Evolutionary conservation across 1,284 basidiomycete species (phyloP).

Genomic region (Leccinum solheimii): DNA sequence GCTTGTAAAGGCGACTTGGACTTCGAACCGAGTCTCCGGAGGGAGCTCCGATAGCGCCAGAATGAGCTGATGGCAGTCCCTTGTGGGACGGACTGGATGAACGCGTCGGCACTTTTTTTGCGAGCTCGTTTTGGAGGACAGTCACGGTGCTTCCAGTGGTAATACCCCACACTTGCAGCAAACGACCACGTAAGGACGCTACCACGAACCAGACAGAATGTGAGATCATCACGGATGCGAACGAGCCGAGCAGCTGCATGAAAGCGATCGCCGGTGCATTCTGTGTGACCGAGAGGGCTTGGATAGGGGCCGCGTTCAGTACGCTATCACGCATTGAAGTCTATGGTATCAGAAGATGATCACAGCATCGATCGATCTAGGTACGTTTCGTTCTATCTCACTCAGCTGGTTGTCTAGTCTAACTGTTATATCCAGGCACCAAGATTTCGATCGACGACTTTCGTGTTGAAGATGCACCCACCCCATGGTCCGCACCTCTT

Average conservation of each 20-base stretch:
- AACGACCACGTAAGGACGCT: background rate
- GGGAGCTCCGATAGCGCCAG: slow-evolving; percentile 11
- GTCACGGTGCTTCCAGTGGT: slow-evolving; percentile 16
- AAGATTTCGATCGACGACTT: too few relatives aligned
- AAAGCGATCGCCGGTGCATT: slow-evolving; percentile 30
- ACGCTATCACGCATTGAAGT: background rate
- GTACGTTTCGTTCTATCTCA: too few relatives aligned
- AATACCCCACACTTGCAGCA: slow-evolving; percentile 21
- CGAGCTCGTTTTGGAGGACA: slow-evolving; percentile 23
- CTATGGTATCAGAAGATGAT: background rate
- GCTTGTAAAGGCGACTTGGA: slow-evolving; percentile 12
- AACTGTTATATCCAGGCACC: too few relatives aligned
- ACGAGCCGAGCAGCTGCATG: slow-evolving; percentile 30
- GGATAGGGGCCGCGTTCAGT: slow-evolving; percentile 23
- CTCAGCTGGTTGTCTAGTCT: too few relatives aligned
- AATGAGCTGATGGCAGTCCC: slow-evolving; percentile 12
- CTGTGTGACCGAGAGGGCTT: slow-evolving; percentile 28
- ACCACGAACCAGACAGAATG: background rate
- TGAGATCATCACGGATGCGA: slow-evolving; percentile 19
- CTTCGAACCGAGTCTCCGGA: background rate
- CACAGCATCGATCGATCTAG: background rate
- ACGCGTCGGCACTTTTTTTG: slow-evolving; percentile 8
- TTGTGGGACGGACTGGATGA: background rate
- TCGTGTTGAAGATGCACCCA: too few relatives aligned
- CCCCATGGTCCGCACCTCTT: too few relatives aligned